Percentiles rank a stretch among this genome's conserved stretches.
Conservation (phyloP, 148 eudicot genomes). For the Rhododendron ovatum region DNA sequence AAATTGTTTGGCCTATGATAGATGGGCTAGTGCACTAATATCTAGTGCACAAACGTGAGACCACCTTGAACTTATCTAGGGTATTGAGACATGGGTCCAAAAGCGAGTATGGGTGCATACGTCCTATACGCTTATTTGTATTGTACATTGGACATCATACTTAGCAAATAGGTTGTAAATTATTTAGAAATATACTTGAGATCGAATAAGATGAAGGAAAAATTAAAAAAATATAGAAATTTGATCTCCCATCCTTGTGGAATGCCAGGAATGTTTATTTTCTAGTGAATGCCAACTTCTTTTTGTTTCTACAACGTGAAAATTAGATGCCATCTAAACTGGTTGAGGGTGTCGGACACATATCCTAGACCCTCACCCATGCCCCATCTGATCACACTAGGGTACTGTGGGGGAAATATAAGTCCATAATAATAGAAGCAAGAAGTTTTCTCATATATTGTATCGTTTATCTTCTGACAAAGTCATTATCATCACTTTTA, state of each 20-base stretch:
- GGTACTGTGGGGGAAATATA: not conserved
- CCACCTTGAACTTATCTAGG: not conserved
- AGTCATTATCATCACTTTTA: not conserved
- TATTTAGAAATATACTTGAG: not conserved
- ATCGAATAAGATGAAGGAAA: not conserved
- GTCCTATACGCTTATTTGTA: not conserved
- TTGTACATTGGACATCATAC: not conserved
- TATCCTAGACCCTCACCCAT: not conserved
- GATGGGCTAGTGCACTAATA: not conserved
- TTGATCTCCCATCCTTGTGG: not conserved
- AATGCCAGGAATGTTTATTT: not conserved
- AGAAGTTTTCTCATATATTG: not conserved
- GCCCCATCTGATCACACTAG: not conserved
- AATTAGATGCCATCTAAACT: not conserved
- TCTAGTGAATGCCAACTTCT: not conserved
- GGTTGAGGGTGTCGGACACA: not conserved
- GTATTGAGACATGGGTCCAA: not conserved
- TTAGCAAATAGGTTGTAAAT: not conserved
- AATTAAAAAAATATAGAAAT: not conserved
- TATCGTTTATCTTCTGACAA: constrained; percentile 4
- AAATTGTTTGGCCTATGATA: not conserved
- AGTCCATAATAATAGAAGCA: not conserved
- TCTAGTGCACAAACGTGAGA: not conserved
- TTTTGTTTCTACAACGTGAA: not conserved
- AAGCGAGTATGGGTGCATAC: not conserved